These are phyloP conservation scores for Diospyros kaki DNA, from an alignment of 148 eudicot genomes.

Conservation along the genomic window DNA sequence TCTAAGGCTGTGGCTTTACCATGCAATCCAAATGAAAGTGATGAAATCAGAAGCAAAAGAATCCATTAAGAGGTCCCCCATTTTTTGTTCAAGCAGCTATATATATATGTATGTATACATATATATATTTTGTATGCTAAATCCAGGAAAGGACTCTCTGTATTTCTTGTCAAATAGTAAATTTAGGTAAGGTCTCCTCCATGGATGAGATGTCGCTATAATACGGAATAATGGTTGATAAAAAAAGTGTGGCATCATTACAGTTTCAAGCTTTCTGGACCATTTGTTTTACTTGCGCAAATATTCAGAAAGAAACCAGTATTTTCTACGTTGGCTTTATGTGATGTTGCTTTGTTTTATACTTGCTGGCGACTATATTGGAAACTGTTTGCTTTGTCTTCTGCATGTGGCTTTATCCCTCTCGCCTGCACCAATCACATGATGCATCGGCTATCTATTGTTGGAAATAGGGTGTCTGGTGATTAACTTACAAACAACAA, in stretches of 20 bases:
- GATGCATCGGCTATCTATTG: too few species aligned
- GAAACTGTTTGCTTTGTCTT: too few species aligned
- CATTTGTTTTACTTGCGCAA: neutral
- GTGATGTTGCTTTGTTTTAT: conserved; percentile 8
- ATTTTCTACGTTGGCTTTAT: conserved; percentile 9
- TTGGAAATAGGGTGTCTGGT: too few species aligned
- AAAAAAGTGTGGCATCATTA: conserved; percentile 7
- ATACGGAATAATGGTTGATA: conserved; percentile 6
- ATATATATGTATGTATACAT: too few species aligned
- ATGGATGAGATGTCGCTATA: conserved; percentile 5
- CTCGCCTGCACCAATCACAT: too few species aligned
- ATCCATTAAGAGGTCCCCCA: neutral
- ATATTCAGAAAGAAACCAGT: neutral
- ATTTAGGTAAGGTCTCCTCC: conserved; percentile 1
- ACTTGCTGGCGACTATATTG: neutral
- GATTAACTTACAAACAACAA: too few species aligned
- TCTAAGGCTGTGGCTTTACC: conserved; percentile 10
- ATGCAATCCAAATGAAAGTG: conserved; percentile 7
- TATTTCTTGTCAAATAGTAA: conserved; percentile 1
- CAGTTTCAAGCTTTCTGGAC: neutral
- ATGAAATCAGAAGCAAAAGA: neutral
- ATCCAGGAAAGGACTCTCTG: neutral
- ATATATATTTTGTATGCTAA: neutral
- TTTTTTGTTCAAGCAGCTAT: neutral
- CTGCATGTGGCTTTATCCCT: too few species aligned